Evolutionary conservation across 345 rosid species (phyloP).

Genomic region (Citrus maxima): DNA sequence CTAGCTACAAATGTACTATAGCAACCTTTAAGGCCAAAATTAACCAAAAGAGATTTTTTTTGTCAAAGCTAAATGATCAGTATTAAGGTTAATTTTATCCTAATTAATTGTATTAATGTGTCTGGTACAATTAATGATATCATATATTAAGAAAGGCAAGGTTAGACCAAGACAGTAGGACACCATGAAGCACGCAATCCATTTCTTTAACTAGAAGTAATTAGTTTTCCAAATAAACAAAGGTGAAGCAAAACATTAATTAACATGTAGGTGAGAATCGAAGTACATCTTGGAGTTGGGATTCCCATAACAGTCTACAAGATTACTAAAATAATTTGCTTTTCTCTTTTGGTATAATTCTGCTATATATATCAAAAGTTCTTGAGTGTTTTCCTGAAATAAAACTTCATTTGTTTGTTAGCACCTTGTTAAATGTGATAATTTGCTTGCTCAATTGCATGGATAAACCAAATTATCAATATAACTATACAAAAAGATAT

Average conservation of each 20-base stretch:
- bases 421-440: not conserved
- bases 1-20: not conserved
- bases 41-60: no score
- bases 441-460: not conserved
- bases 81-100: not conserved
- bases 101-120: not conserved
- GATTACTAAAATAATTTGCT: not conserved
- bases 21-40: not conserved
- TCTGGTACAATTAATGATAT: not conserved
- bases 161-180: slow-evolving; percentile 4
- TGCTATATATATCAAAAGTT: no score
- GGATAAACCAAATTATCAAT: not conserved
- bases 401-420: no score
- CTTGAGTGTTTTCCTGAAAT: no score
- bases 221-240: not conserved
- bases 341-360: no score
- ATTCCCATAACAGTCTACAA: not conserved
- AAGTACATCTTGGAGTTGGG: not conserved
- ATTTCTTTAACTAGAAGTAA: not conserved
- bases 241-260: not conserved
- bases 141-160: not conserved
- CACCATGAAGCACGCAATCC: slow-evolving; percentile 5
- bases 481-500: not conserved
- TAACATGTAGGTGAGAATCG: not conserved
- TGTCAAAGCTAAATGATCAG: not conserved